Percentiles rank a stretch among this genome's conserved stretches.
Evolutionary conservation across 75 land plant species (phyloP).

Genomic region (Gnetum montanum): DNA sequence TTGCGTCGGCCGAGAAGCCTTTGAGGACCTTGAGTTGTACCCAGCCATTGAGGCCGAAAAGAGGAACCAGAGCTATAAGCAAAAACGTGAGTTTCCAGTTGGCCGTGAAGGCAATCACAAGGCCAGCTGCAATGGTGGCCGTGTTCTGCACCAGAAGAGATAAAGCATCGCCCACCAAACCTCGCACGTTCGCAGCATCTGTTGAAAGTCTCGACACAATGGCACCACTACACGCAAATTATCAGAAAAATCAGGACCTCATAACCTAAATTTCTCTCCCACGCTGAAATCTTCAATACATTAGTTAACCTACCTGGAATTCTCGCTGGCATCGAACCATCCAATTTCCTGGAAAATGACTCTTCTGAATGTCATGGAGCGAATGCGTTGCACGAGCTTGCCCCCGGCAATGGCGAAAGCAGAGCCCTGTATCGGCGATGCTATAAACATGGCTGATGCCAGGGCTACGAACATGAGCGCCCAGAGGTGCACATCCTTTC

Average conservation of each 20-base stretch:
- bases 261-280: not conserved
- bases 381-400: constrained; percentile 23
- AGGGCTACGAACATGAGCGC: constrained; percentile 35
- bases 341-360: constrained; percentile 33
- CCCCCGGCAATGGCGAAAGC: constrained; percentile 39
- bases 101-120: constrained; percentile 74
- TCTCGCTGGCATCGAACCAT: constrained; percentile 32
- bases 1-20: constrained; percentile 87
- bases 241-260: not conserved
- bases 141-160: constrained; percentile 51
- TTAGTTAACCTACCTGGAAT: not conserved
- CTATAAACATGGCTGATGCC: constrained; percentile 15
- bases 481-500: constrained; percentile 40
- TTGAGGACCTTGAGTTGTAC: constrained; percentile 56
- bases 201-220: constrained; percentile 76
- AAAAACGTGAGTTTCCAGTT: constrained; percentile 72
- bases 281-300: not conserved
- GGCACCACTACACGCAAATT: constrained; percentile 38
- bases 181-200: constrained; percentile 75
- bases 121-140: constrained; percentile 53
- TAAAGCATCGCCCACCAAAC: constrained; percentile 79
- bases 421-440: constrained; percentile 11
- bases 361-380: constrained; percentile 31
- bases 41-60: constrained; percentile 59
- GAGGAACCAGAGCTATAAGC: constrained; percentile 56